Conservation (phyloP, 1,284 basidiomycete species). For the Laetiporus sulphureus region DNA sequence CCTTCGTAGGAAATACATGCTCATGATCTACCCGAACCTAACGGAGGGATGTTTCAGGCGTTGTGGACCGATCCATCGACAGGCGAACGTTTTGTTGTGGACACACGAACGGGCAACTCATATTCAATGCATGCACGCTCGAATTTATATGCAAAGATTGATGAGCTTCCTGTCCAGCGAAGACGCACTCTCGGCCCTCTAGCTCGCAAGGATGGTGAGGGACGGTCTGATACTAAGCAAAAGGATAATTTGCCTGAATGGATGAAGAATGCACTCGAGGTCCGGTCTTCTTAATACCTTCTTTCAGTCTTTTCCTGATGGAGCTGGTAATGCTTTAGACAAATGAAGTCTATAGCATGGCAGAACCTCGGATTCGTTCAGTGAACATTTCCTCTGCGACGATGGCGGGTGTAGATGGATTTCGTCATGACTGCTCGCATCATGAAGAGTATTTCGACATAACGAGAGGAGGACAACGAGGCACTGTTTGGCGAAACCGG, state of each 20-base stretch:
- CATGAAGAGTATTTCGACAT: too few species aligned
- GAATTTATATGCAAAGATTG: conserved; percentile 6
- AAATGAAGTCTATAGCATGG: conserved; percentile 42
- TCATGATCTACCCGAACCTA: too few species aligned
- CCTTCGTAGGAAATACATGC: too few species aligned
- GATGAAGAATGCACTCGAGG: conserved; percentile 45
- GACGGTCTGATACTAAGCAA: conserved; percentile 13
- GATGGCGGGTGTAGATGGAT: conserved; percentile 1
- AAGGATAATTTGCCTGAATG: conserved; percentile 38
- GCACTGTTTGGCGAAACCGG: too few species aligned
- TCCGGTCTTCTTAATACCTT: conserved; percentile 18
- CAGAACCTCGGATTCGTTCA: conserved; percentile 41
- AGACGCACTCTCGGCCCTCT: conserved; percentile 4
- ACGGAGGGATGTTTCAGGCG: too few species aligned
- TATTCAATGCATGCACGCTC: conserved; percentile 29
- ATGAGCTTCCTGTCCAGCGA: conserved; percentile 4
- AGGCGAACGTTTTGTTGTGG: conserved; percentile 63
- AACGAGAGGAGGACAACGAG: too few species aligned
- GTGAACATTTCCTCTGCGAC: conserved; percentile 23
- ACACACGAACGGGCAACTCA: conserved; percentile 58
- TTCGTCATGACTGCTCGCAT: too few species aligned
- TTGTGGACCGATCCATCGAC: conserved; percentile 59
- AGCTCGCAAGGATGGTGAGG: background rate
- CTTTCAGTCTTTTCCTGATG: background rate
- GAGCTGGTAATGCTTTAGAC: conserved; percentile 29